phyloP scores from a whole-genome alignment of 2,329 filamentous ascomycete genomes.

The Tolypocladium album region DNA sequence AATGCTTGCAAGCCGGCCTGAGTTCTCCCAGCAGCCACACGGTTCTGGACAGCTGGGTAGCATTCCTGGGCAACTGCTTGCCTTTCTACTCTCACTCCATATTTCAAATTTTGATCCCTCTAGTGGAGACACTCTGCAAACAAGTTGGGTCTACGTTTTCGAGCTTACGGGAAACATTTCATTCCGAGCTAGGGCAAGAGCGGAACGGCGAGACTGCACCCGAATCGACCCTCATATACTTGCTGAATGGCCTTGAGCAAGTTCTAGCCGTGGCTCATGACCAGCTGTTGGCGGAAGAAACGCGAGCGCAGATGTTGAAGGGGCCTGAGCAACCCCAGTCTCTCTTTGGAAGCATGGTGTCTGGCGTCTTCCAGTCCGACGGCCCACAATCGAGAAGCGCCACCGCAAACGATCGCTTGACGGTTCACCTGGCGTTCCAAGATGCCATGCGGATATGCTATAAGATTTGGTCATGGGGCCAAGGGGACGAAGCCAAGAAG shows the following conservation, averaged over 20 bases:
- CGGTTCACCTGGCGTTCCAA: constrained; percentile 91
- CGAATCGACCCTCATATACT: constrained; percentile 67
- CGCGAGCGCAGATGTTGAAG: constrained; percentile 56
- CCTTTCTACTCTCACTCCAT: constrained; percentile 76
- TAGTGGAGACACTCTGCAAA: constrained; percentile 80
- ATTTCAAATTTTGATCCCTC: constrained; percentile 80
- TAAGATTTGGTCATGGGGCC: constrained; percentile 89
- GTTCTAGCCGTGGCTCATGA: constrained; percentile 82
- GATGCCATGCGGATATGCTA: constrained; percentile 91
- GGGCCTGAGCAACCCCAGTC: constrained; percentile 74
- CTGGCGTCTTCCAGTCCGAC: constrained; percentile 77
- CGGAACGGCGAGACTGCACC: constrained; percentile 27
- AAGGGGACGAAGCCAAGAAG: constrained; percentile 43
- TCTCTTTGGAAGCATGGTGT: constrained; percentile 91
- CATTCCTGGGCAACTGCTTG: constrained; percentile 72
- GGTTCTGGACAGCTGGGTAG: constrained; percentile 85
- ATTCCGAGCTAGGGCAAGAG: constrained; percentile 12
- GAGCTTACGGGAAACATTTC: constrained; percentile 57
- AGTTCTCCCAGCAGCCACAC: constrained; percentile 61
- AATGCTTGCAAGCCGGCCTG: constrained; percentile 74
- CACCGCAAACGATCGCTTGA: constrained; percentile 87
- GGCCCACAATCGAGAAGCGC: constrained; percentile 64
- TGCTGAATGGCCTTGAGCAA: constrained; percentile 89
- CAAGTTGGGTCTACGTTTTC: constrained; percentile 67
- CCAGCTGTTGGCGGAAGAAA: constrained; percentile 66